Conservation (phyloP, 2,329 filamentous ascomycete genomes). For the Fusarium temperatum region DNA sequence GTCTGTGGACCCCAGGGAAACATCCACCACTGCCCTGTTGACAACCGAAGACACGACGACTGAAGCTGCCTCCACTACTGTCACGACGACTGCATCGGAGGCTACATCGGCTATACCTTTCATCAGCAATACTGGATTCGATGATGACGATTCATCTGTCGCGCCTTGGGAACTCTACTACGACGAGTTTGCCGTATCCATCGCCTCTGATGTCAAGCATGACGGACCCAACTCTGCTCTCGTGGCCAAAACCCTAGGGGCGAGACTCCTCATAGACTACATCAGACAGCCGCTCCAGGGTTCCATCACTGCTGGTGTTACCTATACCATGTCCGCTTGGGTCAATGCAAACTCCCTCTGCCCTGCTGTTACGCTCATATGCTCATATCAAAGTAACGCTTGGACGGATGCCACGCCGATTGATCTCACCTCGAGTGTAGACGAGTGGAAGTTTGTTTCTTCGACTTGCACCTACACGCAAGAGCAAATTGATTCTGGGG, state of each 20-base stretch:
- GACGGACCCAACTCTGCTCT: background rate
- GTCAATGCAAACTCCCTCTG: accelerated
- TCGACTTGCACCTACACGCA: background rate
- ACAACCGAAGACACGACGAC: background rate
- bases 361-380: accelerated
- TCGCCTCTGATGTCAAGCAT: background rate
- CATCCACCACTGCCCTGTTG: background rate
- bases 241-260: too few relatives aligned
- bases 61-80: too few relatives aligned
- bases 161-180: background rate
- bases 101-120: background rate
- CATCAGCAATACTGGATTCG: background rate
- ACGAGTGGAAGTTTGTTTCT: background rate
- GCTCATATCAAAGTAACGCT: background rate
- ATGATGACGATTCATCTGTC: background rate
- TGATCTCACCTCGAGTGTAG: background rate
- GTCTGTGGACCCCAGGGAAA: background rate
- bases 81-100: background rate
- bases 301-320: background rate
- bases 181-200: background rate
- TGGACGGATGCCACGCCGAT: too few relatives aligned
- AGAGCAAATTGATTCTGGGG: background rate
- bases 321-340: background rate
- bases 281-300: background rate
- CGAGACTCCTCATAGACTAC: accelerated